Conservation (phyloP, 2,329 filamentous ascomycete species). For the Claviceps paspali region DNA sequence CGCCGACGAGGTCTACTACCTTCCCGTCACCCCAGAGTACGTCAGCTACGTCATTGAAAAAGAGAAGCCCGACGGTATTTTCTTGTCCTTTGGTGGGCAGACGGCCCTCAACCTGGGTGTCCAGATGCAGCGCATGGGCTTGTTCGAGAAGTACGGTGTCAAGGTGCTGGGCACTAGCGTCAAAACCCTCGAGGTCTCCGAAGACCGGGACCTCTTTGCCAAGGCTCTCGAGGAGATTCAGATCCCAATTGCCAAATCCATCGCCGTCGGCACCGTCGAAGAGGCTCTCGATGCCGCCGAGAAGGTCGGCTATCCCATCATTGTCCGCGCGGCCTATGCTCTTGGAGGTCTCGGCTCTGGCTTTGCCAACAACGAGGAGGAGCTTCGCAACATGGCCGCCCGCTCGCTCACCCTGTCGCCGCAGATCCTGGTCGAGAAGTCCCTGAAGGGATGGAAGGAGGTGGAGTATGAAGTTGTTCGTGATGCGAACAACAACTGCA, state of each 20-base stretch:
- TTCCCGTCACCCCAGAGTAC: slow-evolving; percentile 95
- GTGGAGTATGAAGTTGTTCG: slow-evolving; percentile 97
- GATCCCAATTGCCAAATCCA: slow-evolving; percentile 92
- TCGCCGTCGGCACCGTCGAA: slow-evolving; percentile 81
- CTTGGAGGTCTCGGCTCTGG: slow-evolving; percentile 92
- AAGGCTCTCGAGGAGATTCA: slow-evolving; percentile 94
- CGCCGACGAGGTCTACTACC: slow-evolving; percentile 94
- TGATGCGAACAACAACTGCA: slow-evolving; percentile 96
- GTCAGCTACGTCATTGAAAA: slow-evolving; percentile 94
- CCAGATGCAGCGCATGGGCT: slow-evolving; percentile 88
- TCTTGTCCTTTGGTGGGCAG: slow-evolving; percentile 93
- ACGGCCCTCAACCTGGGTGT: slow-evolving; percentile 94
- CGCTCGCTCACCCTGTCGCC: slow-evolving; percentile 85
- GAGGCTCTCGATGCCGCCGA: slow-evolving; percentile 81
- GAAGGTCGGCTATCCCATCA: slow-evolving; percentile 87
- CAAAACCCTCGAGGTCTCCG: slow-evolving; percentile 82
- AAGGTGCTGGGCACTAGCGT: slow-evolving; percentile 92
- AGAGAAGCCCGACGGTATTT: slow-evolving; percentile 90
- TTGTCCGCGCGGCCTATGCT: slow-evolving; percentile 92
- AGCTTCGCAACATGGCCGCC: slow-evolving; percentile 85
- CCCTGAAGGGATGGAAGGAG: slow-evolving; percentile 98
- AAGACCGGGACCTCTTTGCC: slow-evolving; percentile 91
- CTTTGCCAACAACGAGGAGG: slow-evolving; percentile 86
- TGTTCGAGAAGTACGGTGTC: slow-evolving; percentile 90
- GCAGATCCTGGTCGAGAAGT: slow-evolving; percentile 96